Evolutionary conservation across 129 eudicot genomes (phyloP).

Genomic region (Flaveria bidentis): DNA sequence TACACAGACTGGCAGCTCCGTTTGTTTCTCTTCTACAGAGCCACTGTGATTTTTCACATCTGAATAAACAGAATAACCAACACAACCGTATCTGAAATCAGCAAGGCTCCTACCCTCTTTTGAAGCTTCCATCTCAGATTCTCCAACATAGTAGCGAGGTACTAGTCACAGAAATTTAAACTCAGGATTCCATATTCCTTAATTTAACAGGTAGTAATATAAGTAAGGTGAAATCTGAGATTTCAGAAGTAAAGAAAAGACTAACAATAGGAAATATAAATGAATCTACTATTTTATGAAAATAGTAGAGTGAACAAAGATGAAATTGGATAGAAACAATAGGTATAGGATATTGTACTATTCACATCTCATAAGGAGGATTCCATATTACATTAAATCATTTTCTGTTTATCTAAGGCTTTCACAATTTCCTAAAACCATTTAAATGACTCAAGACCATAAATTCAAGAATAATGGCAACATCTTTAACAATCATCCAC

Average conservation of each 20-base stretch:
- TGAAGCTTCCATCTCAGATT: conserved; percentile 87
- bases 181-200: conserved; percentile 21
- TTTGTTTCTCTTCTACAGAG: conserved; percentile 46
- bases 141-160: conserved; percentile 72
- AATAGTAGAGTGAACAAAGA: not conserved
- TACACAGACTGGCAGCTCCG: conserved; percentile 75
- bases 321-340: not conserved
- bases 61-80: conserved; percentile 83
- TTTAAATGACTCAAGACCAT: too few relatives aligned
- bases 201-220: not conserved
- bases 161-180: conserved; percentile 46
- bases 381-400: too few relatives aligned
- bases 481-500: too few relatives aligned
- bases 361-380: not conserved
- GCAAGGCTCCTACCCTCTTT: conserved; percentile 73
- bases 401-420: too few relatives aligned
- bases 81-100: conserved; percentile 85
- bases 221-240: not conserved
- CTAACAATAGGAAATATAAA: not conserved
- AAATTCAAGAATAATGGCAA: too few relatives aligned
- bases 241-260: not conserved
- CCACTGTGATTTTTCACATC: conserved; percentile 50
- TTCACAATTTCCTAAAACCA: too few relatives aligned
- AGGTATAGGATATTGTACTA: not conserved
- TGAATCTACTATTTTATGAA: not conserved